A percentile compares a stretch with the other conserved stretches of the same genome.
phyloP scores from a whole-genome alignment of 331 rosid genomes.

The Acacia pycnantha region DNA sequence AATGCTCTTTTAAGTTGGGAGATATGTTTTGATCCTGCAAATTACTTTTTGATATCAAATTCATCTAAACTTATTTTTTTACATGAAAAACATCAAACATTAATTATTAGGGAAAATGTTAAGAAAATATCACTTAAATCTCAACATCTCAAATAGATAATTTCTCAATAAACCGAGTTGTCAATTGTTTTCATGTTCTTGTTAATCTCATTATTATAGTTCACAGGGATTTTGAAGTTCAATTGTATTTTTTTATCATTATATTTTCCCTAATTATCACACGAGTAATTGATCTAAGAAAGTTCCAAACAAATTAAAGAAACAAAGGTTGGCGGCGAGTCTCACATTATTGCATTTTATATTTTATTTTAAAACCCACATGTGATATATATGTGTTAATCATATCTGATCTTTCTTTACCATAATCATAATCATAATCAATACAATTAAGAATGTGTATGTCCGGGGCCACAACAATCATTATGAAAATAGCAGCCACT shows the following conservation, averaged over 20 bases:
- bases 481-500: background rate
- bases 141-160: too few species aligned
- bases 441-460: background rate
- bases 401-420: background rate
- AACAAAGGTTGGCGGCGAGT: background rate
- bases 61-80: background rate
- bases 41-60: too few species aligned
- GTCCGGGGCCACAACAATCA: background rate
- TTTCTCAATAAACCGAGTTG: too few species aligned
- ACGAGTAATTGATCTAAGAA: background rate
- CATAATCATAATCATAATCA: background rate
- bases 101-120: background rate
- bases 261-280: too few species aligned
- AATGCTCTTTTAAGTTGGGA: too few species aligned
- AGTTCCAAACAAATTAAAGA: background rate
- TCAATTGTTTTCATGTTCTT: too few species aligned
- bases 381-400: background rate
- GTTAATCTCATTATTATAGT: too few species aligned
- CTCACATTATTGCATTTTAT: background rate
- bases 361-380: background rate
- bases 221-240: too few species aligned
- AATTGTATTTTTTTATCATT: too few species aligned
- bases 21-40: background rate
- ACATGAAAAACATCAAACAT: too few species aligned
- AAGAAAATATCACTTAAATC: too few species aligned